Base-by-base conservation (phyloP, 805 yeast genomes). In the Saccharomycopsis lassenensis region DNA sequence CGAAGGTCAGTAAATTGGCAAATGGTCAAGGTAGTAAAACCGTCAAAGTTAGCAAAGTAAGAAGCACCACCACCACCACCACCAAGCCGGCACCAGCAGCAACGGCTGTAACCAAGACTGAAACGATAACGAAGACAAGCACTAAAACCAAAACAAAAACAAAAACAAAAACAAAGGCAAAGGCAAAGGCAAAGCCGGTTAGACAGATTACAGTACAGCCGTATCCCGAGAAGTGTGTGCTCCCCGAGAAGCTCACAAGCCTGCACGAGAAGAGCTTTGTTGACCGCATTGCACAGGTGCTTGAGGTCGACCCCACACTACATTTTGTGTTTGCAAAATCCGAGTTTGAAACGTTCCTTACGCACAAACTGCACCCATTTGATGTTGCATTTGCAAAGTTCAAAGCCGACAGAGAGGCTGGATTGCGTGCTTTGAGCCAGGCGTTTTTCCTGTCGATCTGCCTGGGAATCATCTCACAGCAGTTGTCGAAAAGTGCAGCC, bases 401-500 rank as follows among this genome's bases (percentile, higher is more conserved):
- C 28, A 19, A 29, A 11, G 25, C 41, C 39, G 7, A 39, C 43
- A 11, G 41, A 32, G 26, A 24, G 2, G 29, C 16, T 14, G 31
- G 27, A 7, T 10, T 7, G 6, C 14, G 3, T 10, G n/a, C 14
- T 10, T 22, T 42, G 5, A 10, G 48, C 12, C 52, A 57, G 10
- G 57, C 52, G 33, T 64, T 66, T 35, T 70, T 65, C 42, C 55
- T 55, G 16, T 57, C 60, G 14, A 50, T 73, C 6, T 62, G 62
- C 1, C 55, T 62, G 29, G 64, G 72, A 4, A 69, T 82, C 3
- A 69, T 81, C 2, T 67, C 79, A 0, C 91, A 82, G 52, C 91
- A 81, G 51, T 71, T 82, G 7, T 74, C 82, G 45, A 94, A 94
- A 1, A 67, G 71, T 1, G 93, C 95, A 1, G 95, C 95, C 0